phyloP scores from a whole-genome alignment of 495 filamentous ascomycete species.

The Aspergillus saccharolyticus region DNA sequence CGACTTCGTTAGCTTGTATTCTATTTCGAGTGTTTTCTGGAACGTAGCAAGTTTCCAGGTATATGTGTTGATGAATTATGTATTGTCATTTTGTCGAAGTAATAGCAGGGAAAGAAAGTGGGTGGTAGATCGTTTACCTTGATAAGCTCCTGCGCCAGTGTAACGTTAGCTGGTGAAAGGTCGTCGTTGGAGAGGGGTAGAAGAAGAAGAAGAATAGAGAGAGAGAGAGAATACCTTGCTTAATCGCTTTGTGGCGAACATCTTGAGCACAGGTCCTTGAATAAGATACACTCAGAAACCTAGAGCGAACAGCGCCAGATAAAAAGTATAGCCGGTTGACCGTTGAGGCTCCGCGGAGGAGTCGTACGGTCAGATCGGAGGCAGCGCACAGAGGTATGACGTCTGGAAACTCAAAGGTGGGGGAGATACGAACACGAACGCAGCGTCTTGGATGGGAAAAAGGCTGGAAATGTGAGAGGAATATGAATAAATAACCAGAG shows the following conservation, averaged over 20 bases:
- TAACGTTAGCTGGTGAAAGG: slow-evolving; percentile 2
- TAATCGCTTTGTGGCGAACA: slow-evolving; percentile 46
- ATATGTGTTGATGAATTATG: too few species aligned
- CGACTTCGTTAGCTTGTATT: neutral
- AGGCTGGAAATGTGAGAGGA: neutral
- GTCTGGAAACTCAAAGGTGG: slow-evolving; percentile 13
- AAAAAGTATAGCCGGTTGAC: neutral
- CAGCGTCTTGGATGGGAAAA: neutral
- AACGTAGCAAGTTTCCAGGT: too few species aligned
- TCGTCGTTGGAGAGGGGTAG: neutral
- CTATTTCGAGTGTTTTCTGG: neutral
- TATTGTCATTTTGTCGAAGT: too few species aligned
- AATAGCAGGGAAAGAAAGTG: neutral
- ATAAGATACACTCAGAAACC: neutral
- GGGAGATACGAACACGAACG: slow-evolving; percentile 8
- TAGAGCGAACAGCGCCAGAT: neutral
- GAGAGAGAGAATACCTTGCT: slow-evolving; percentile 35
- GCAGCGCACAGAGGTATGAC: slow-evolving; percentile 17
- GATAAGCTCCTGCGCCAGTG: slow-evolving; percentile 31
- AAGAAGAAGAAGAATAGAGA: too few species aligned
- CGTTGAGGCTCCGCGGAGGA: neutral
- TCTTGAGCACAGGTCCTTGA: slow-evolving; percentile 12
- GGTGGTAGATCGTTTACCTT: slow-evolving; percentile 28
- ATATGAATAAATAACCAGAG: neutral
- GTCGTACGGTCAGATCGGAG: slow-evolving; percentile 2